These are phyloP conservation scores for Saccharomycopsis fermentans DNA, from an alignment of 805 yeast genomes.

Conservation along the genomic window DNA sequence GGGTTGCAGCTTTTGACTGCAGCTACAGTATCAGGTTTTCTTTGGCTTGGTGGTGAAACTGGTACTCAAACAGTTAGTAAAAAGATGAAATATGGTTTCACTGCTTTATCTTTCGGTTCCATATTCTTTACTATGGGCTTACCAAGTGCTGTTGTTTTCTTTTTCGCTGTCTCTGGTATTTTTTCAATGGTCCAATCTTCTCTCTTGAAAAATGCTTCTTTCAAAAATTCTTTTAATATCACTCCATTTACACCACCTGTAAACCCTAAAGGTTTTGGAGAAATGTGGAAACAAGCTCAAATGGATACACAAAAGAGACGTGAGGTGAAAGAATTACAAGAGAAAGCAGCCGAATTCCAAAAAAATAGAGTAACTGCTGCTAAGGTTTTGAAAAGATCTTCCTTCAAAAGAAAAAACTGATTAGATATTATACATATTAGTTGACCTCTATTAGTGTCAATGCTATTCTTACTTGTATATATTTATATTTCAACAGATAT, in stretches of 20 bases:
- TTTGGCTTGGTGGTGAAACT: conserved; percentile 84
- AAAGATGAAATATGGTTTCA: conserved; percentile 56
- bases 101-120: conserved; percentile 67
- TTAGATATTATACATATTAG: neutral
- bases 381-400: conserved; percentile 6
- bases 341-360: neutral
- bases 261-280: conserved; percentile 24
- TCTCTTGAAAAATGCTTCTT: conserved; percentile 45
- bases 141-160: conserved; percentile 76
- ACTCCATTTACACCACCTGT: conserved; percentile 49
- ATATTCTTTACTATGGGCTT: conserved; percentile 82
- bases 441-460: neutral
- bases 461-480: neutral
- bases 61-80: conserved; percentile 65
- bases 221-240: conserved; percentile 48
- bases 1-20: conserved; percentile 84
- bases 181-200: conserved; percentile 66
- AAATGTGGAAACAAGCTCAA: conserved; percentile 31
- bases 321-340: conserved; percentile 3
- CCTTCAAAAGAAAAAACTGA: conserved; percentile 4
- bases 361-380: neutral
- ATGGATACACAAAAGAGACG: conserved; percentile 26
- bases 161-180: conserved; percentile 73
- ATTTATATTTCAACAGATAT: neutral
- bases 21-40: conserved; percentile 58